Evolutionary conservation across 106 monocot species (phyloP).

Genomic region (Platanthera zijinensis): DNA sequence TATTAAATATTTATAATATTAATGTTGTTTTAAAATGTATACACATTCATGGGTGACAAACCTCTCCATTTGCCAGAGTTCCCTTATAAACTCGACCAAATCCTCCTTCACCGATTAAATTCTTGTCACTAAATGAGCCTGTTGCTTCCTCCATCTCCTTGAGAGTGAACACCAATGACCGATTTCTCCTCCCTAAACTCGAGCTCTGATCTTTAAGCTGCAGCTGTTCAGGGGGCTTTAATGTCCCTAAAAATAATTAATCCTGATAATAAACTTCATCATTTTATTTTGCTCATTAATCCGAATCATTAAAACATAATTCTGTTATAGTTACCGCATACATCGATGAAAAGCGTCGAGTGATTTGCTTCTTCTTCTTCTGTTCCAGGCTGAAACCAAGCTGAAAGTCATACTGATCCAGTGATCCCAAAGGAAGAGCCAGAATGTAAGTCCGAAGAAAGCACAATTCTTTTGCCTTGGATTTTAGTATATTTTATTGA

Average conservation of each 20-base stretch:
- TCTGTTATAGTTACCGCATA: conserved; percentile 15
- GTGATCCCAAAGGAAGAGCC: neutral
- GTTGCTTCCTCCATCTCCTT: conserved; percentile 93
- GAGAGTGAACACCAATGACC: conserved; percentile 59
- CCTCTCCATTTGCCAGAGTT: conserved; percentile 57
- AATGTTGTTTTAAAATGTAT: no score
- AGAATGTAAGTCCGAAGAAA: neutral
- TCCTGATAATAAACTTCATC: no score
- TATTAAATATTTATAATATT: no score
- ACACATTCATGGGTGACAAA: conserved; percentile 7
- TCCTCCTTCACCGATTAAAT: conserved; percentile 81
- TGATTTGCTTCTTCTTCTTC: conserved; percentile 69
- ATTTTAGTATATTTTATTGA: no score
- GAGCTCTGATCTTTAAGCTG: conserved; percentile 42
- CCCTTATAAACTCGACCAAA: conserved; percentile 84
- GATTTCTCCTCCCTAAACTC: conserved; percentile 31
- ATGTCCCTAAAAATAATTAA: conserved; percentile 46
- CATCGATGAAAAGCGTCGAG: conserved; percentile 61
- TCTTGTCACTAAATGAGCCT: conserved; percentile 51
- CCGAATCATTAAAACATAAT: no score
- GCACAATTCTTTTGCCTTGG: neutral
- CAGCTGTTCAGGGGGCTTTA: conserved; percentile 65
- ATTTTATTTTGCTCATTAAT: no score
- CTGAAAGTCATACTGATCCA: conserved; percentile 48
- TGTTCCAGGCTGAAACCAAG: conserved; percentile 80